Percentiles rank a stretch among this genome's conserved stretches.
These are phyloP conservation scores for Vanrija sp. DNA, from an alignment of 1,284 basidiomycete genomes.

Conservation along the genomic window DNA sequence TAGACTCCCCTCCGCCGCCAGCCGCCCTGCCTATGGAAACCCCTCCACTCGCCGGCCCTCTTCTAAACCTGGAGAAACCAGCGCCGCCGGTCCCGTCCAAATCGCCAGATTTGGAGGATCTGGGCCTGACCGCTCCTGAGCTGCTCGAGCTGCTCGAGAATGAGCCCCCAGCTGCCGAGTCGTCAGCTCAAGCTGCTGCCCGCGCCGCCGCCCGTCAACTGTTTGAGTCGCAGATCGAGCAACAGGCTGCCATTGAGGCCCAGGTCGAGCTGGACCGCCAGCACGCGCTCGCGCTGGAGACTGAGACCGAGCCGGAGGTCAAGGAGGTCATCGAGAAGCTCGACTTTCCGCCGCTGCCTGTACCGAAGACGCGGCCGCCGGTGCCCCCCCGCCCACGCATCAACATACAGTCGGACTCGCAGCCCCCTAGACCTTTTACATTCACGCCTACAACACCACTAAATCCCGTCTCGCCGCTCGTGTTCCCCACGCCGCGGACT, in stretches of 20 bases:
- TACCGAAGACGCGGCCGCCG: no score
- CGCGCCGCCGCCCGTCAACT: constrained; percentile 6
- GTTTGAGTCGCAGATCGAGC: constrained; percentile 5
- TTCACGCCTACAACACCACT: no score
- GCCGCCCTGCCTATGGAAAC: no score
- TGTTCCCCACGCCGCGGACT: no score
- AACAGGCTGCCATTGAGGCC: constrained; percentile 13
- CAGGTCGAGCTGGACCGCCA: neutral
- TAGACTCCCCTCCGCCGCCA: neutral
- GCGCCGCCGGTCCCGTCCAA: neutral
- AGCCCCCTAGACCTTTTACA: no score
- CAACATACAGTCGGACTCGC: neutral
- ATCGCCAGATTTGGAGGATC: neutral
- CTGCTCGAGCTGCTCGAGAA: constrained; percentile 32
- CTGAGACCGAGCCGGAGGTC: neutral
- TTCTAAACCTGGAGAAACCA: no score
- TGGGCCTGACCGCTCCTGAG: constrained; percentile 5
- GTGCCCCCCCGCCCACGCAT: neutral
- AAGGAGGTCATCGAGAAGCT: neutral
- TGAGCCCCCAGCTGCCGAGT: constrained; percentile 8
- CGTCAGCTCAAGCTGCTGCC: constrained; percentile 24
- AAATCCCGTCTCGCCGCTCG: no score
- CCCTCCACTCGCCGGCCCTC: no score
- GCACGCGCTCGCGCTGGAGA: no score
- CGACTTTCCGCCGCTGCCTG: neutral